Base-by-base conservation (phyloP, 129 eudicot genomes). In the Smallanthus sonchifolius region DNA sequence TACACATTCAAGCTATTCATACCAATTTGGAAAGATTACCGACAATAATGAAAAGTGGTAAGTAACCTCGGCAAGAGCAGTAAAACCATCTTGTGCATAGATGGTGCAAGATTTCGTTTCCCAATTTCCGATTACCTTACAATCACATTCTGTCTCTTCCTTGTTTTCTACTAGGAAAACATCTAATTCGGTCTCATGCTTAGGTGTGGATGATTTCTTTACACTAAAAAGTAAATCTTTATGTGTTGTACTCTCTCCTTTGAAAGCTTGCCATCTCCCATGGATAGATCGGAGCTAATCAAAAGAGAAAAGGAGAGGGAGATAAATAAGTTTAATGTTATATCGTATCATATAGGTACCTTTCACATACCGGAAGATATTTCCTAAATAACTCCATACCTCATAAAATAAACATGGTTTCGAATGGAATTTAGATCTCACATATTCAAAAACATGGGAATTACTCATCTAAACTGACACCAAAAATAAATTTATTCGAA, bases 221-320 rank as follows among this genome's bases (percentile, higher is more conserved):
- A 65, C 87, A 70, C 78, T 71, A 63, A 83, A 83, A 43, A 79
- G 52, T 43, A 83, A 69, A 75, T 83, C 81, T 75, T 70, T 79
- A 8, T 73, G 30, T 70, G 67, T 51, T 64, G 78, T 30, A 69
- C 72, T 79, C 24, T 83, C 87, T 65, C 84, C 87, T 40, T 65
- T 83, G 42, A 43, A 83, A 37, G 83, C 84, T 75, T 79, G 78
- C 84, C 87, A 83, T 64, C 87, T 83, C 40, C 81, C 82, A 70
- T 79, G 87, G 59, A 77, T 80, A 2, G 81, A 75, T 57, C 77
- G 76, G 9, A 75, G 74, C 85, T 81, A 60, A 52, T 44, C 28
- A 47, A 39, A 10, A 34, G 30, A 37, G 13, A 57, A 59, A 4
- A 4, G 11, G 11, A 42, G 5, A 9, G 4, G 34, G 47, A 14